Percentiles rank a stretch among this genome's conserved stretches.
phyloP scores from a whole-genome alignment of 306 rosid genomes.

The Vigna trinervia region DNA sequence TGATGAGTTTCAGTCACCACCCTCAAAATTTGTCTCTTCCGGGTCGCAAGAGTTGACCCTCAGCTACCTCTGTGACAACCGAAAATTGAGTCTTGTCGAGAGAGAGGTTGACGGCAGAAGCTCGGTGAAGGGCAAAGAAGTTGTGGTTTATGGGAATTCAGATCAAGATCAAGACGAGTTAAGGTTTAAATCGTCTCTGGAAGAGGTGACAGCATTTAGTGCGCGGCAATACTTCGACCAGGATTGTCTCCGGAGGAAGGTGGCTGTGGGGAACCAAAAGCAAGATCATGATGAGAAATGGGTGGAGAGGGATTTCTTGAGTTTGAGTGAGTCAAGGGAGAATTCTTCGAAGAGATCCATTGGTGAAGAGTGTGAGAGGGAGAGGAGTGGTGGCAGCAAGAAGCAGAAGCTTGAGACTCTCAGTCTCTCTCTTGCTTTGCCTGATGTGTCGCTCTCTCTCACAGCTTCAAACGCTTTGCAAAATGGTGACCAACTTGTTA shows the following conservation, averaged over 20 bases:
- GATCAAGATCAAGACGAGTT: slow-evolving; percentile 43
- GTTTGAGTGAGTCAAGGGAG: slow-evolving; percentile 58
- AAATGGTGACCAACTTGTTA: slow-evolving; percentile 53
- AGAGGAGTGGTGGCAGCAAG: slow-evolving; percentile 49
- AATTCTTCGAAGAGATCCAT: slow-evolving; percentile 66
- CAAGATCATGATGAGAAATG: slow-evolving; percentile 51
- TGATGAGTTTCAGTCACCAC: slow-evolving; percentile 43
- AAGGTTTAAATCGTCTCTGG: background rate
- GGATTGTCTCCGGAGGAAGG: background rate
- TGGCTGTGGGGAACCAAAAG: background rate
- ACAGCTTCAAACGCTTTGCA: slow-evolving; percentile 78
- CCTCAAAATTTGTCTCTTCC: slow-evolving; percentile 44
- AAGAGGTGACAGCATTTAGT: background rate
- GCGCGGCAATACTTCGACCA: background rate
- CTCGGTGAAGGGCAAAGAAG: slow-evolving; percentile 59
- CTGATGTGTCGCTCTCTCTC: slow-evolving; percentile 76
- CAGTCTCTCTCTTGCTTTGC: slow-evolving; percentile 79
- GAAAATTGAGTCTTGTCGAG: slow-evolving; percentile 57
- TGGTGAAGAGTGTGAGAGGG: slow-evolving; percentile 63
- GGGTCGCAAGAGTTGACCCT: slow-evolving; percentile 76
- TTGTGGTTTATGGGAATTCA: slow-evolving; percentile 53
- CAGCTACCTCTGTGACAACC: slow-evolving; percentile 77
- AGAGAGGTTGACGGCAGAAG: slow-evolving; percentile 53
- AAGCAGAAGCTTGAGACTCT: slow-evolving; percentile 81
- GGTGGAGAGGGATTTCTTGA: slow-evolving; percentile 83